Base-by-base conservation (phyloP, 768 basidiomycete genomes). In the Lepiota brunneoincarnata region DNA sequence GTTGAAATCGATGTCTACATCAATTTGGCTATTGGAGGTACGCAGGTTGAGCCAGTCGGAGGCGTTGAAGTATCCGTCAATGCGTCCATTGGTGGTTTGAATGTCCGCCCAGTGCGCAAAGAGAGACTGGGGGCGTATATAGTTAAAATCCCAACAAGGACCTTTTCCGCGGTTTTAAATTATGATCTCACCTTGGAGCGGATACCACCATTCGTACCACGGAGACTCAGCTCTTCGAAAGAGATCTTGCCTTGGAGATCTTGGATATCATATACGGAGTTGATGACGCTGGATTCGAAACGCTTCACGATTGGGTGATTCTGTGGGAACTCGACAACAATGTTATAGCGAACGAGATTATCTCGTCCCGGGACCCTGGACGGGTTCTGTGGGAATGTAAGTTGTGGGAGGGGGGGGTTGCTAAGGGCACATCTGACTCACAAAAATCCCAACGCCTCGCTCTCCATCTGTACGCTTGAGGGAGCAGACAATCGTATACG, bases 381-480 rank as follows among this genome's bases (percentile, higher is more conserved):
- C 2, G 50, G 50, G 15, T 51, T 51, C 46, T 40, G 20, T 39
- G 4, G 14, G 14, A n/a, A 2, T 6, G 9, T 15, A 26, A 11
- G 34, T 20, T 17, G 11, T 28, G 26, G 3, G 7, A 6, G 31
- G 2, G 11, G 31, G 31, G 2, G 11, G 31, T 31, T 31, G 11
- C 4, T 6, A 31, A 3, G 6, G 31, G 4, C 2, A 31, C 7
- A 31, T 31, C 31, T 31, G 31, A 36, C 53, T 54, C 15, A 54
- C 53, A 26, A 54, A 54, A 5, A 54, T 48, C 2, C 53, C 53
- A 26, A 54, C 53, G 23, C 53, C 53, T 12, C 10, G 31, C 20
- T 54, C 53, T 14, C 53, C 53, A 34, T 54, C 37, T 17, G 17
- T 34, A 23, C 53, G 37, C 10, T 35, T 48, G 17, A 54, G 6